Evolutionary conservation across 2,329 filamentous ascomycete genomes (phyloP), one percentile per base, ranked within the genome.

Genomic region (Clonostachys byssicola): DNA sequence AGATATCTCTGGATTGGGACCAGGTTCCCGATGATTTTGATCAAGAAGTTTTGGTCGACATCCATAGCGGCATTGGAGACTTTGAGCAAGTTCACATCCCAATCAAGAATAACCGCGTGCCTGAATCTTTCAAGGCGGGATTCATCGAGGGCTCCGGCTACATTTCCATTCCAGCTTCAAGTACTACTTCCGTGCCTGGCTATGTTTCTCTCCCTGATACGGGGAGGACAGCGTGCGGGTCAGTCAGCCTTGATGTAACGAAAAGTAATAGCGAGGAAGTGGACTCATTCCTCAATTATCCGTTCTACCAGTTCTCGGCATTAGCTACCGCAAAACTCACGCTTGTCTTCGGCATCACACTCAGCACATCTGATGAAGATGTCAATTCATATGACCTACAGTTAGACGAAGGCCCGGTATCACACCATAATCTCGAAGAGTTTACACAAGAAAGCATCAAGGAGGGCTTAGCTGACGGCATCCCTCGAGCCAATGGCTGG

Each of bases 121-220:
- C 80, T 0, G 55, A 63, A 1, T 67, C 64, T 33, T 86, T 83
- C 62, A 52, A 61, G 17, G 36, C 2, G 17, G 81, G 82, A 5
- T 86, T 84, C 51, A 73, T 85, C 36, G 83, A 88, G 60, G 74
- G 74, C 0, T 77, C 83, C 51, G 65, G 67, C 17, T 69, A 72
- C 44, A 64, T 82, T 13, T 66, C 36, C n/a, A 18, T 63, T 47
- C 60, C 62, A 43, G 60, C 60, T 2, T 49, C 51, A 36, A 59
- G 60, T 49, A 39, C 14, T 39, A 12, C 14, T 39, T n/a, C 14
- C 7, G 2, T 39, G 14, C 36, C 36, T 14, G 36, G 14, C 36
- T 39, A 39, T 39, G 8, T 39, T 3, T 18, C 14, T 39, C 60
- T 56, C 34, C 23, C 49, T n/a, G 44, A 45, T 14, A 23, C 49